Conservation (phyloP, 768 basidiomycete genomes). For the Pleurotus salmoneostramineus region DNA sequence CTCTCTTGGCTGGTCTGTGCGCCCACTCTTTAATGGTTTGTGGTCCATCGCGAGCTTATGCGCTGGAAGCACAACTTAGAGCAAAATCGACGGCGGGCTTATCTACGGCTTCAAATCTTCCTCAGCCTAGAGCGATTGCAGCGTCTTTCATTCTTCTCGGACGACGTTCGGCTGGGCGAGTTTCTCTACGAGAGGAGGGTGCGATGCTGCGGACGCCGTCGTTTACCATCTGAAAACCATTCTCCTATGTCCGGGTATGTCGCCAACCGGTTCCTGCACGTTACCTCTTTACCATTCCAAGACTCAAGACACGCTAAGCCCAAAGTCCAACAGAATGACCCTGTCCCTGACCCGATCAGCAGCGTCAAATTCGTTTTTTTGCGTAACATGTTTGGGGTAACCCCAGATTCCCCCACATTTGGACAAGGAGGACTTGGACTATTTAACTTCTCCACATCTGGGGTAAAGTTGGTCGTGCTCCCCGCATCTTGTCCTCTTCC, state of each 20-base stretch:
- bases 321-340: background rate
- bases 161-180: background rate
- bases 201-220: background rate
- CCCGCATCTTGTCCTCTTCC: background rate
- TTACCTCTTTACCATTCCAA: background rate
- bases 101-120: background rate
- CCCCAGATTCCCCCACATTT: constrained; percentile 3
- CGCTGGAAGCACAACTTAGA: background rate
- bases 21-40: background rate
- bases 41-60: background rate
- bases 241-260: constrained; percentile 1
- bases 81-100: background rate
- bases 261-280: background rate
- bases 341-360: background rate
- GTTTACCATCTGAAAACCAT: background rate
- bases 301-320: constrained; percentile 2
- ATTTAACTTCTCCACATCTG: constrained; percentile 8
- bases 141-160: background rate
- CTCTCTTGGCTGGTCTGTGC: background rate
- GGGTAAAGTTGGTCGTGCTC: background rate
- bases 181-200: background rate
- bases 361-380: background rate
- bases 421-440: background rate
- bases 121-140: background rate
- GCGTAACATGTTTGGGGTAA: background rate